Evolutionary conservation across 805 yeast genomes (phyloP), one percentile per base, ranked within the genome.

Genomic region (Candida insectorum): DNA sequence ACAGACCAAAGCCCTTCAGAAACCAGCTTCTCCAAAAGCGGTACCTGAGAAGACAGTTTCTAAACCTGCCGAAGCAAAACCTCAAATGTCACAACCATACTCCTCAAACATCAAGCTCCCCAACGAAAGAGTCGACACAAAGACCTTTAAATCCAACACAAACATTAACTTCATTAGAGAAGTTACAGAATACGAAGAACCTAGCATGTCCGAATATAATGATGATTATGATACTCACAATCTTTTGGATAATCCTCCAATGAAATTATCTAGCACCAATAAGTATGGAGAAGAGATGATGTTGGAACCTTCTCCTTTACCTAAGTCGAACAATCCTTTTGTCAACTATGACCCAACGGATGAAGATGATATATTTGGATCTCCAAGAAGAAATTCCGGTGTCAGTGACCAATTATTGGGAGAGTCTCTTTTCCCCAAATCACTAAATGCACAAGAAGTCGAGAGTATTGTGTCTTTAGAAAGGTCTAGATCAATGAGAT

Each of bases 391-490:
- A 10, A 28, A 25, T 5, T 58, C 58, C 27, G 41, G 48, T 14
- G 11, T 18, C n/a, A 32, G 41, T 15, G 57, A 51, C 21, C 59
- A 51, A 26, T 41, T 64, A 8, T 44, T 60, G 6, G 72, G 73
- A 3, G 72, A 82, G 36, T 75, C 79, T 0, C 54, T 84, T 16
- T 85, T 85, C 53, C 94, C 94, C 0, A 83, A 79, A 50, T 73
- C 77, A 2, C 60, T 85, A 20, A 80, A 71, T 37, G 65, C 74
- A 0, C 75, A 72, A 33, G 94, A 85, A 49, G 84, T 85, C 8
- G 85, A 81, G 43, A 79, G 85, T 28, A 85, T 85, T 37, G 81
- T 81, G 2, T 72, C 82, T 6, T 51, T 85, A 27, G 94, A 85
- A 53, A 68, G 89, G 39, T 74, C 83, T 6, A 51, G 77, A 31